Evolutionary conservation across 2,329 filamentous ascomycete genomes (phyloP).

Genomic region (Alternaria novae-zelandiae): DNA sequence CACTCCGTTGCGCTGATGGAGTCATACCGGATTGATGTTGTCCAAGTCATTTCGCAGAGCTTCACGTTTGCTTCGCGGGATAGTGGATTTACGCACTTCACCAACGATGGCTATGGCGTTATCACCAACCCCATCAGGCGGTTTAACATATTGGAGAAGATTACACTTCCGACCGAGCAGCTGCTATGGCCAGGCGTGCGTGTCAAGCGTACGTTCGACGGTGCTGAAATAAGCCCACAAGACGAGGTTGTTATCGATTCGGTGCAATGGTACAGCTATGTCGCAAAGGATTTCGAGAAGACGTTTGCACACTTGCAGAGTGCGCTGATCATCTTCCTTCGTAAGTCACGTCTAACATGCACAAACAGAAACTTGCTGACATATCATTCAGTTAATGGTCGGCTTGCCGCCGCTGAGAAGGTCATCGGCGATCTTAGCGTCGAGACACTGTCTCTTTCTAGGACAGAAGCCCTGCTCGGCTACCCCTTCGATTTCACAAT

Average conservation of each 20-base stretch:
- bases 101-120: constrained; percentile 18
- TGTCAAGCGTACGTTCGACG: constrained; percentile 74
- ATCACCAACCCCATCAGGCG: constrained; percentile 37
- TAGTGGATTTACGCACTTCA: constrained; percentile 36
- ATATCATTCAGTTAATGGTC: constrained; percentile 49
- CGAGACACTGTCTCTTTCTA: constrained; percentile 51
- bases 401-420: constrained; percentile 62
- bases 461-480: constrained; percentile 51
- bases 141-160: constrained; percentile 59
- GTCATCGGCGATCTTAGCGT: constrained; percentile 60
- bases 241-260: constrained; percentile 79
- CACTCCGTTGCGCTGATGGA: constrained; percentile 76
- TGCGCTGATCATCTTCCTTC: constrained; percentile 82
- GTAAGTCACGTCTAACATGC: constrained; percentile 62
- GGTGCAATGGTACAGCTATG: constrained; percentile 82
- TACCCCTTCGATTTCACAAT: constrained; percentile 45
- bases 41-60: constrained; percentile 76
- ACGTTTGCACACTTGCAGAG: constrained; percentile 72
- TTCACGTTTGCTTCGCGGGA: constrained; percentile 51
- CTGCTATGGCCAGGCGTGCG: constrained; percentile 62
- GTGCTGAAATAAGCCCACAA: constrained; percentile 59
- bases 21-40: constrained; percentile 73
- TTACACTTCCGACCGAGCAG: constrained; percentile 44
- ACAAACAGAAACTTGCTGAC: constrained; percentile 19
- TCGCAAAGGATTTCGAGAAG: constrained; percentile 65